A percentile compares a stretch with the other conserved stretches of the same genome.
Conservation (phyloP, 1,284 basidiomycete genomes). For the Cerioporus squamosus region DNA sequence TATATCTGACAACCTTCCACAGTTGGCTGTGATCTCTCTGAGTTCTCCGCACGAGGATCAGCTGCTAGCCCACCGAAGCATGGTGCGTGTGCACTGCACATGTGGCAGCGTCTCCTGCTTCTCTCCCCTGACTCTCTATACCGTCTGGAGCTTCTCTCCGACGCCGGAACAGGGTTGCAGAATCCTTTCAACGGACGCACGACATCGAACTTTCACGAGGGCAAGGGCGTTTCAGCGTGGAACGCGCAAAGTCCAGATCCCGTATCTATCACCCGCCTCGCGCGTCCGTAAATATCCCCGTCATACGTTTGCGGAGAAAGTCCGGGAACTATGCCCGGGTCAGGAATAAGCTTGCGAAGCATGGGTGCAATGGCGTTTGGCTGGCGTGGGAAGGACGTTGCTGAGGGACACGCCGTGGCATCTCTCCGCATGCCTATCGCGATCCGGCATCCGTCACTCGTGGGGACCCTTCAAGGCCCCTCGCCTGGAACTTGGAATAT, state of each 20-base stretch:
- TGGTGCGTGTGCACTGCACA: conserved; percentile 9
- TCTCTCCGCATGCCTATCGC: conserved; percentile 13
- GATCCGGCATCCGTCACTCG: conserved; percentile 7
- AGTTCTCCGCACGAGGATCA: conserved; percentile 22
- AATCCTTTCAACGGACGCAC: not conserved
- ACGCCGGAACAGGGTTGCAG: conserved; percentile 9
- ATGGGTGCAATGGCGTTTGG: conserved; percentile 6
- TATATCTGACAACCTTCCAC: conserved; percentile 1
- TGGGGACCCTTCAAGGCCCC: not conserved
- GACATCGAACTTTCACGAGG: not conserved
- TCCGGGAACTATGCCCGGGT: conserved; percentile 16
- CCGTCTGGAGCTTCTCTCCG: conserved; percentile 17
- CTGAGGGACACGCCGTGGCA: not conserved
- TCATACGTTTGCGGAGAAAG: conserved; percentile 18
- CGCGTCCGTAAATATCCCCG: not conserved
- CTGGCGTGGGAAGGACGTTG: not conserved
- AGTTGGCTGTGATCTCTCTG: conserved; percentile 9
- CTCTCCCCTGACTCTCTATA: conserved; percentile 16
- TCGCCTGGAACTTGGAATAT: too few relatives aligned
- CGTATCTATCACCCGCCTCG: not conserved
- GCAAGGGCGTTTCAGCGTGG: not conserved
- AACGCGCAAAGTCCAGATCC: not conserved
- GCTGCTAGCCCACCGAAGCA: conserved; percentile 18
- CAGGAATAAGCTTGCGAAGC: conserved; percentile 23
- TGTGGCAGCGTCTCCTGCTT: conserved; percentile 8